Base-by-base conservation (phyloP, 225 moss, liverwort and hornwort genomes). In the Marchantia paleacea region DNA sequence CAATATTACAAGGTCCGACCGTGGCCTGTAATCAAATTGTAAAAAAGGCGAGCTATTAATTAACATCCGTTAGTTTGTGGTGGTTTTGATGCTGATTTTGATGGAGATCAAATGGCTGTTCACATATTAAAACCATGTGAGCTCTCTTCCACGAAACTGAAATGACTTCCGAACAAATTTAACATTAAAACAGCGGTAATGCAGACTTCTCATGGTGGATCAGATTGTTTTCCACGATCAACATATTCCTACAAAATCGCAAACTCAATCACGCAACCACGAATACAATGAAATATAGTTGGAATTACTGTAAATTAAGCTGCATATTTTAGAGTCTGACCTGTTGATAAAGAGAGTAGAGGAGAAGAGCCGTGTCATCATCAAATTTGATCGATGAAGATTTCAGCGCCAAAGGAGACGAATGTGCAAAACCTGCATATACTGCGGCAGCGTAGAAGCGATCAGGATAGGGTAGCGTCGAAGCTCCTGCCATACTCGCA, bases 271-370 rank as follows among this genome's bases (percentile, higher is more conserved):
- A 74, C 57, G 28, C 49, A 70, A 8, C 72, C 30, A 57, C 39
- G 12, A 80, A 72, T 7, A 55, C 10, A 73, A 24, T 31, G 31
- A 47, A 39, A 28, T 4, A 12, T 7, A 18, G 22, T 6, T 13
- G 10, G 19, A 64, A 50, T 65, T 12, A 0, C 16, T 8, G 30
- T 55, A 25, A 63, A 9, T 53, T 16, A 25, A 25, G 53, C 39
- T 50, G 20, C n/a, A 10, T 20, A 57, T 13, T n/a, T n/a, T 80
- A 58, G 24, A 25, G 47, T 19, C 68, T 75, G 51, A 89, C 89
- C 89, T 89, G 89, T 68, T 97, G 93, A 84, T 97, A 90, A 55
- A 97, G 93, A 78, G 92, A 90, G 80, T 94, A 97, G 22, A 97
- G 88, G 55, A 94, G 83, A 50, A 97, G 89, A 25, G 78, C 80